Conservation (phyloP, 208 protist genomes). For the Crithidia mellificae region DNA sequence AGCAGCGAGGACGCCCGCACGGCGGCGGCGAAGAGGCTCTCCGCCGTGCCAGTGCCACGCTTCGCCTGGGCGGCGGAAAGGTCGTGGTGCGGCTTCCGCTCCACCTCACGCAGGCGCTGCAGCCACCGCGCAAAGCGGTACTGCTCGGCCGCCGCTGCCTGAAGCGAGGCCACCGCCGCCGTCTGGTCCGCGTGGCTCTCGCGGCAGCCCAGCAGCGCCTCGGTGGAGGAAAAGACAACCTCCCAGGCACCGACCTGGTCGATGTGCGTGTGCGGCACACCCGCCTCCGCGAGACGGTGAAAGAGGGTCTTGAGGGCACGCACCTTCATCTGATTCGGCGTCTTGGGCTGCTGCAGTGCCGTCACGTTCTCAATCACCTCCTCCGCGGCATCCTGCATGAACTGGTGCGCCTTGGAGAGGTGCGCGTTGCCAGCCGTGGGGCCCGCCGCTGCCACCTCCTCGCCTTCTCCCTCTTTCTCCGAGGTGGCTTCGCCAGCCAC, state of each 20-base stretch:
- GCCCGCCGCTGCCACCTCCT: conserved; percentile 8
- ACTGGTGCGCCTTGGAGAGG: conserved; percentile 43
- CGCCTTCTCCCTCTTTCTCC: not conserved
- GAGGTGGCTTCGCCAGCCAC: not conserved
- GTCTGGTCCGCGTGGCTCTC: conserved; percentile 38
- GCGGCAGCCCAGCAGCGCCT: conserved; percentile 60
- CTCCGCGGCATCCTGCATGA: conserved; percentile 47
- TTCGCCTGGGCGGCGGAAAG: conserved; percentile 83
- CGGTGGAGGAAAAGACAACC: conserved; percentile 66
- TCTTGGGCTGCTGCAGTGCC: conserved; percentile 78
- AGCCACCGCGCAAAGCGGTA: conserved; percentile 84
- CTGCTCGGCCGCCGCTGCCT: conserved; percentile 49
- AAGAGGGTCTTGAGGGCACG: conserved; percentile 90
- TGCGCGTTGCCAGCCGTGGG: conserved; percentile 6
- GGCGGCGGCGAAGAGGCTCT: conserved; percentile 69
- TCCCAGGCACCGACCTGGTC: conserved; percentile 64
- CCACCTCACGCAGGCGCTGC: conserved; percentile 83
- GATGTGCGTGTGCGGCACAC: conserved; percentile 80
- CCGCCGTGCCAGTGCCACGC: conserved; percentile 67
- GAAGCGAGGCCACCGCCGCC: conserved; percentile 16
- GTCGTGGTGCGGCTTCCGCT: conserved; percentile 80
- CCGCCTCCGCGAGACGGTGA: conserved; percentile 63
- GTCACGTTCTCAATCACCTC: conserved; percentile 79
- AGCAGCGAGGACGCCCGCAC: conserved; percentile 43
- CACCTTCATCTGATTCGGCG: conserved; percentile 79